Percentiles rank a stretch among this genome's conserved stretches.
Conservation (phyloP, 2,329 filamentous ascomycete species). For the Dissoconium aciculare region DNA sequence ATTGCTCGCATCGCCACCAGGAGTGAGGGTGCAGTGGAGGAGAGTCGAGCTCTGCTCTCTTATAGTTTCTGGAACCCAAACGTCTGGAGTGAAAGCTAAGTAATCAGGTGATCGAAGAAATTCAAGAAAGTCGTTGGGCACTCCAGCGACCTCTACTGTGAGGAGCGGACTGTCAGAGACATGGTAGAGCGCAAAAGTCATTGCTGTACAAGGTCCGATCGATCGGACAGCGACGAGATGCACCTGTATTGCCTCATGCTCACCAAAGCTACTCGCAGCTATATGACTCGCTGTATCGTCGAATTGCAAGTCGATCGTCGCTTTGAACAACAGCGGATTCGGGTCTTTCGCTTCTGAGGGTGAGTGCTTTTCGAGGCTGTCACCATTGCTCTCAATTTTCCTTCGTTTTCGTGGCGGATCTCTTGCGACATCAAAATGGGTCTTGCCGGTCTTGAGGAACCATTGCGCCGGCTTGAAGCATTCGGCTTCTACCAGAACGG, state of each 20-base stretch:
- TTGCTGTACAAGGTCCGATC: conserved; percentile 2
- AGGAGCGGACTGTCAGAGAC: conserved; percentile 11
- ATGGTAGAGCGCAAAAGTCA: conserved; percentile 4
- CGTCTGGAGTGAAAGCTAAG: no score
- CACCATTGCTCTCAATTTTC: conserved; percentile 2
- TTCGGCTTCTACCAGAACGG: conserved; percentile 21
- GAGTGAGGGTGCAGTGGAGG: no score
- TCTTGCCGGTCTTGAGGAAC: conserved; percentile 16
- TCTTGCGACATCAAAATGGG: conserved; percentile 11
- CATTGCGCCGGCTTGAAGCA: conserved; percentile 19
- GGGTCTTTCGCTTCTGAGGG: conserved; percentile 2
- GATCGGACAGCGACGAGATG: conserved; percentile 10
- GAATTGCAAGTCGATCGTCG: conserved; percentile 19
- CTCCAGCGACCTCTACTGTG: conserved; percentile 11
- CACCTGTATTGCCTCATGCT: neutral
- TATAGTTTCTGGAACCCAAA: no score
- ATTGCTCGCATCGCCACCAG: no score
- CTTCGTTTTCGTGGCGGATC: conserved; percentile 3
- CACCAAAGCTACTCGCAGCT: conserved; percentile 5
- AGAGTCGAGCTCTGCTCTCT: no score
- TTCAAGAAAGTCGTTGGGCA: conserved; percentile 9
- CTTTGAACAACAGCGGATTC: conserved; percentile 15
- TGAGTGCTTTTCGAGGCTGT: no score
- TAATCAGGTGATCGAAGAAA: no score
- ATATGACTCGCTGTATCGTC: conserved; percentile 9